These are phyloP conservation scores for Stemphylium lycopersici DNA, from an alignment of 2,329 filamentous ascomycete species.

Conservation along the genomic window DNA sequence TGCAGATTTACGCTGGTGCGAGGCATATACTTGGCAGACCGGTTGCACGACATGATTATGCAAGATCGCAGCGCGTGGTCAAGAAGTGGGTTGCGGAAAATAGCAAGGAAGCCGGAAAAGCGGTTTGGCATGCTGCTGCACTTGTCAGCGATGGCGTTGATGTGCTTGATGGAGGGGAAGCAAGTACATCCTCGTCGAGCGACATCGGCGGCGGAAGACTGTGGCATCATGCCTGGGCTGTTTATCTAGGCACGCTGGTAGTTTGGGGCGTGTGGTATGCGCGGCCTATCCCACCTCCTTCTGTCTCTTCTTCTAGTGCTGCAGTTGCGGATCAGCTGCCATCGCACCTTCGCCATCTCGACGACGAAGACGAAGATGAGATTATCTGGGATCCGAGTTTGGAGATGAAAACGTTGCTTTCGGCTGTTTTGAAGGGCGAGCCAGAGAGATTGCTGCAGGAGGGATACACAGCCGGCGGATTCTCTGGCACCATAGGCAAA, in stretches of 20 bases:
- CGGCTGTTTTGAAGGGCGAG: constrained; percentile 49
- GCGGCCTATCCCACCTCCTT: constrained; percentile 18
- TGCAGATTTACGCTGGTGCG: constrained; percentile 67
- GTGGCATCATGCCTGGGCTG: constrained; percentile 68
- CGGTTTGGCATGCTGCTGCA: constrained; percentile 61
- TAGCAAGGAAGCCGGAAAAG: constrained; percentile 48
- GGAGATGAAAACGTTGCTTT: constrained; percentile 56
- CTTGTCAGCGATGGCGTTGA: constrained; percentile 59
- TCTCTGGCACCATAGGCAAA: constrained; percentile 53
- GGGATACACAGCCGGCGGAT: constrained; percentile 16
- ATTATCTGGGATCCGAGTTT: constrained; percentile 58
- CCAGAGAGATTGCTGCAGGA: constrained; percentile 44
- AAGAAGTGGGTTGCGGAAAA: constrained; percentile 56
- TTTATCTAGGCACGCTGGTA: constrained; percentile 65
- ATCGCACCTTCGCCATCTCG: constrained; percentile 11
- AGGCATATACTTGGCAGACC: constrained; percentile 64
- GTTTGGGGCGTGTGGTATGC: constrained; percentile 64
- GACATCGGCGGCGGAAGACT: constrained; percentile 58
- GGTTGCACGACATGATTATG: constrained; percentile 58
- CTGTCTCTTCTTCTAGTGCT: not conserved
- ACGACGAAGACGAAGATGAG: constrained; percentile 56
- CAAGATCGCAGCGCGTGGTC: constrained; percentile 58
- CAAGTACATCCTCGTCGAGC: constrained; percentile 9
- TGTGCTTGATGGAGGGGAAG: constrained; percentile 47
- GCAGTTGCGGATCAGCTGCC: not conserved